Conservation (phyloP, 2,329 filamentous ascomycete species). For the Fusarium clavum region DNA sequence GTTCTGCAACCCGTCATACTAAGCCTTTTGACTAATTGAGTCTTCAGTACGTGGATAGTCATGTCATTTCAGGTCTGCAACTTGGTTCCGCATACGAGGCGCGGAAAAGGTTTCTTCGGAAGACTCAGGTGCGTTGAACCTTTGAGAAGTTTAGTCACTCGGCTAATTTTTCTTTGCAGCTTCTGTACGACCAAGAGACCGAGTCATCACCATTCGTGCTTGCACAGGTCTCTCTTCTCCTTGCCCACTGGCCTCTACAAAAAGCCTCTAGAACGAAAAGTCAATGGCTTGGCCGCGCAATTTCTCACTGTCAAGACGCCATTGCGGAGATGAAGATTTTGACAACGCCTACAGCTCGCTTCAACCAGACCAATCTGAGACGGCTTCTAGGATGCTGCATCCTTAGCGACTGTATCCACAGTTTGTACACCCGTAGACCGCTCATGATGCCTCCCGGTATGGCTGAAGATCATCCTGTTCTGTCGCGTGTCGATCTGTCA, state of each 20-base stretch:
- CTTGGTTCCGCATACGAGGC: neutral
- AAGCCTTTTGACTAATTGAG: neutral
- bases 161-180: neutral
- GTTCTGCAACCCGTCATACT: neutral
- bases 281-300: neutral
- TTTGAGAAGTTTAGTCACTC: no score
- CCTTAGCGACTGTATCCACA: neutral
- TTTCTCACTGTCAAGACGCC: neutral
- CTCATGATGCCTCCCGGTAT: neutral
- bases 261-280: neutral
- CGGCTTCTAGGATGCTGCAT: neutral
- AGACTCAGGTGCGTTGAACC: neutral
- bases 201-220: neutral
- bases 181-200: neutral
- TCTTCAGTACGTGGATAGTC: neutral
- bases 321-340: neutral
- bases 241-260: neutral
- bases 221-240: neutral
- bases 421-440: neutral
- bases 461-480: neutral
- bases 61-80: neutral
- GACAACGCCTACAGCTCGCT: neutral
- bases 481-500: neutral
- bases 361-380: neutral
- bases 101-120: neutral